Evolutionary conservation across 441 rosid species (phyloP).

Genomic region (Metrosideros polymorpha): DNA sequence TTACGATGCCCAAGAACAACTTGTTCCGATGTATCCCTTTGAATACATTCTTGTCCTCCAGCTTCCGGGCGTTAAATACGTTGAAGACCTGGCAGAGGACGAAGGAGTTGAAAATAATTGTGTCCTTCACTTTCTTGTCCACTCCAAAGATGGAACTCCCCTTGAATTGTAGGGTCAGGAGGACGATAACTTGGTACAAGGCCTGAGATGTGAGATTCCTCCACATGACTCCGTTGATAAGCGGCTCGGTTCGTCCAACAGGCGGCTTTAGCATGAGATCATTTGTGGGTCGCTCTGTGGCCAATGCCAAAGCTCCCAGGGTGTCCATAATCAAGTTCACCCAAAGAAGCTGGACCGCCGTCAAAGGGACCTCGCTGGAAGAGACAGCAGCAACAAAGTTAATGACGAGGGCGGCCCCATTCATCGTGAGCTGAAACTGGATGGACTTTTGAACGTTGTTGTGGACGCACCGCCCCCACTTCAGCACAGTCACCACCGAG

Average conservation of each 20-base stretch:
- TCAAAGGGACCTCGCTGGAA: neutral
- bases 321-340: constrained; percentile 7
- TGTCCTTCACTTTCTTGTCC: neutral
- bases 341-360: constrained; percentile 1
- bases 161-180: neutral
- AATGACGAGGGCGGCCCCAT: constrained; percentile 2
- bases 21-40: neutral
- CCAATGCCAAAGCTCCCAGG: constrained; percentile 9
- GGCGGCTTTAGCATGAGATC: constrained; percentile 1
- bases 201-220: neutral
- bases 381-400: constrained; percentile 4
- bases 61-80: constrained; percentile 4
- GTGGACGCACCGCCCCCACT: constrained; percentile 5
- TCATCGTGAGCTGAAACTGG: constrained; percentile 9
- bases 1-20: constrained; percentile 4
- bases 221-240: constrained; percentile 2
- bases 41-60: neutral
- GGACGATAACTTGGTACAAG: neutral
- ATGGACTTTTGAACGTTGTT: constrained; percentile 5
- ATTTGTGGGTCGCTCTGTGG: constrained; percentile 4
- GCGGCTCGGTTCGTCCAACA: neutral
- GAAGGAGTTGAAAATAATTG: constrained; percentile 3
- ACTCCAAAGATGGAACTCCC: neutral
- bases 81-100: constrained; percentile 10
- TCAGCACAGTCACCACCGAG: neutral